phyloP scores from a whole-genome alignment of 2,329 filamentous ascomycete species.

The Epichloe amarillans region DNA sequence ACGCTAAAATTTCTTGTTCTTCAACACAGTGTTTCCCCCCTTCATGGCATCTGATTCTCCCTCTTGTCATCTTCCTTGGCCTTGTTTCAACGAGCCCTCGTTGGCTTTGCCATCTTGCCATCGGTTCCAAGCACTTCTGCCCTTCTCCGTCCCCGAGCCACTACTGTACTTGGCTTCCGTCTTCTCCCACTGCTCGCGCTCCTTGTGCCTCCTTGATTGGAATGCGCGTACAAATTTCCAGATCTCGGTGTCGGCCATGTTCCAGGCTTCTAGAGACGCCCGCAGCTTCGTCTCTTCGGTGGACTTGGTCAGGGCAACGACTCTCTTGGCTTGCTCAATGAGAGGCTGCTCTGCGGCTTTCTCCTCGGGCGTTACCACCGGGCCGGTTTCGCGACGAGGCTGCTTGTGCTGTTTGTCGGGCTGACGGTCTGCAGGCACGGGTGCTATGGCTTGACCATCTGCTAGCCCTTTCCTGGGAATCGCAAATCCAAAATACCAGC shows the following conservation, averaged over 20 bases:
- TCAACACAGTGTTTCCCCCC: not conserved
- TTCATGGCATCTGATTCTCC: not conserved
- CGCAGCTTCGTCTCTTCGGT: constrained; percentile 32
- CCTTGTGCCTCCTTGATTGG: constrained; percentile 46
- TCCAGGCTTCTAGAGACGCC: constrained; percentile 50
- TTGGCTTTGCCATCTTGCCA: constrained; percentile 20
- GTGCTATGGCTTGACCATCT: constrained; percentile 17
- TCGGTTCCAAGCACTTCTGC: constrained; percentile 22
- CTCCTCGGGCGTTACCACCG: constrained; percentile 37
- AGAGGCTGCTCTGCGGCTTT: constrained; percentile 40
- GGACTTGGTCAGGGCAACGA: constrained; percentile 34
- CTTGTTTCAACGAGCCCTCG: not conserved
- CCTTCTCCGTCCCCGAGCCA: constrained; percentile 41
- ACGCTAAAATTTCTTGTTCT: not conserved
- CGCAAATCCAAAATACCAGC: constrained; percentile 82
- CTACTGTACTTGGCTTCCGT: constrained; percentile 52
- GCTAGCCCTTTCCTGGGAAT: constrained; percentile 47
- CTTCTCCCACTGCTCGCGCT: constrained; percentile 56
- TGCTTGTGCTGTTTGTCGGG: constrained; percentile 8
- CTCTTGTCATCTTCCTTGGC: not conserved
- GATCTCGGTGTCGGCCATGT: constrained; percentile 60
- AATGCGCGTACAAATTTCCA: constrained; percentile 65
- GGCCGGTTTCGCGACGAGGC: constrained; percentile 30
- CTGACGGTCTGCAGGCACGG: constrained; percentile 14
- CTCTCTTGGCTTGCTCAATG: constrained; percentile 32